phyloP scores from a whole-genome alignment of 192 early-diverging fungal species.

The Rhizophagus clarus region DNA sequence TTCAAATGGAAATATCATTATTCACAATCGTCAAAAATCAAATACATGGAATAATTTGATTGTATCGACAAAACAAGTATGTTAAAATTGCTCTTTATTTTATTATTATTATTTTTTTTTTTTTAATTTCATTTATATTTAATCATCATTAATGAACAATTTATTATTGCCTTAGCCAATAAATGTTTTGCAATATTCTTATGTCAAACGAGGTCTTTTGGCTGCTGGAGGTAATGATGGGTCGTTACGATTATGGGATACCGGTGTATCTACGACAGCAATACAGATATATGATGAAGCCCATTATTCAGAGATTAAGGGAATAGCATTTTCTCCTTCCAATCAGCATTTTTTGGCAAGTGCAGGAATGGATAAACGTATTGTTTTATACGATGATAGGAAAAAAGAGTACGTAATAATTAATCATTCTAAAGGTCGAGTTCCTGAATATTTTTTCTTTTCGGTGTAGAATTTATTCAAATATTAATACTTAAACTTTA shows the following conservation, averaged over 20 bases:
- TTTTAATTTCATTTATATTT: not conserved
- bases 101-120: too few species aligned
- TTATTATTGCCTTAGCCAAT: conserved; percentile 10
- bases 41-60: conserved; percentile 19
- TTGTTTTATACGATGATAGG: conserved; percentile 47
- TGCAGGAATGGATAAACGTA: conserved; percentile 41
- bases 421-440: not conserved
- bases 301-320: conserved; percentile 41
- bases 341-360: conserved; percentile 46
- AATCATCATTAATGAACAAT: not conserved
- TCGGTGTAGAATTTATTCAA: not conserved
- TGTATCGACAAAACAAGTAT: conserved; percentile 17
- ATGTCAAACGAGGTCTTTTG: conserved; percentile 41
- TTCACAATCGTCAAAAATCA: conserved; percentile 33
- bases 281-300: conserved; percentile 41
- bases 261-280: conserved; percentile 34
- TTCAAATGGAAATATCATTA: conserved; percentile 28
- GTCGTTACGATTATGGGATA: conserved; percentile 46
- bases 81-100: not conserved
- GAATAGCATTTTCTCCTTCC: conserved; percentile 47
- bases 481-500: not conserved
- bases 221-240: conserved; percentile 46
- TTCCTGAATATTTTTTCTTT: not conserved
- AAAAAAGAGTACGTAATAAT: conserved; percentile 35
- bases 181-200: conserved; percentile 41